phyloP scores from a whole-genome alignment of 75 land plant species.

The Larix kaempferi region DNA sequence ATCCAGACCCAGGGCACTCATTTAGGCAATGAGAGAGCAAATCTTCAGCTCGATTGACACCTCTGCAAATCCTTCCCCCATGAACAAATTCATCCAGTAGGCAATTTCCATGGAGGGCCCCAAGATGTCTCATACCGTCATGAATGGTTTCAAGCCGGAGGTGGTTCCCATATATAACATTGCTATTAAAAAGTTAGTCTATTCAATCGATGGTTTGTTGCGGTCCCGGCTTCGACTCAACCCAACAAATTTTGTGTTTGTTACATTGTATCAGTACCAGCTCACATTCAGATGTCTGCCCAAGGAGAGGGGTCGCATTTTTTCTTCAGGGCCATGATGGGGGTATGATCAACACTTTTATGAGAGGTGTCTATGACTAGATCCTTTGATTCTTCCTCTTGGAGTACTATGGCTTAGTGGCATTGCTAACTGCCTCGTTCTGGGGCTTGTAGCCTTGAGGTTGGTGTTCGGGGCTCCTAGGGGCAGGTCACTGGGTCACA shows the following conservation, averaged over 20 bases:
- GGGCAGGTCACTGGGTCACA: too few species aligned
- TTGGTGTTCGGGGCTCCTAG: too few species aligned
- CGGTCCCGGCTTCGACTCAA: slow-evolving; percentile 58
- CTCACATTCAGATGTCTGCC: too few species aligned
- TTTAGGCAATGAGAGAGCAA: slow-evolving; percentile 51
- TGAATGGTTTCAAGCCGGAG: slow-evolving; percentile 58
- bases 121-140: slow-evolving; percentile 27
- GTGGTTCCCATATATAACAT: slow-evolving; percentile 36
- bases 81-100: slow-evolving; percentile 59
- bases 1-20: slow-evolving; percentile 64
- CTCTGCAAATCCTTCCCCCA: slow-evolving; percentile 33
- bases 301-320: too few species aligned
- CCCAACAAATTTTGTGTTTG: slow-evolving; percentile 53
- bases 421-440: too few species aligned
- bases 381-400: too few species aligned
- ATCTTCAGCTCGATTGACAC: slow-evolving; percentile 43
- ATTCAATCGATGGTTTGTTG: slow-evolving; percentile 53
- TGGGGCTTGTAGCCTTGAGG: too few species aligned
- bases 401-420: too few species aligned
- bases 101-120: slow-evolving; percentile 23
- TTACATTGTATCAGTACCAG: too few species aligned
- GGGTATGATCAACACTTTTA: too few species aligned
- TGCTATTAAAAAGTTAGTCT: slow-evolving; percentile 40
- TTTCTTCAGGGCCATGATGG: too few species aligned
- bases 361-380: too few species aligned